These are phyloP conservation scores for Avicennia marina DNA, from an alignment of 257 asterid genomes.

Conservation along the genomic window DNA sequence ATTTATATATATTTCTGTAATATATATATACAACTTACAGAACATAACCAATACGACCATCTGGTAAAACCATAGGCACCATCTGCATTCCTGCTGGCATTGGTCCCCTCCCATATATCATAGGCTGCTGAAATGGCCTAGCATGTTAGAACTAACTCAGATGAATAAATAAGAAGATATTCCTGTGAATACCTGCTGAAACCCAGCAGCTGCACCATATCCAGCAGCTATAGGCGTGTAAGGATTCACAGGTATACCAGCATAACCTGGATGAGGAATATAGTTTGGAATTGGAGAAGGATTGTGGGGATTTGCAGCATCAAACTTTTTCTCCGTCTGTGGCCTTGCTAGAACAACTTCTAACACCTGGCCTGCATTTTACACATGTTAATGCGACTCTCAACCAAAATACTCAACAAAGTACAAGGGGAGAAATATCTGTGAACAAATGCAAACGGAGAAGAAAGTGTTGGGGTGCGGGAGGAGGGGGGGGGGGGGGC, in stretches of 20 bases:
- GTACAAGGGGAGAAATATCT: too few relatives aligned
- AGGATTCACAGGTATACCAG: constrained; percentile 69
- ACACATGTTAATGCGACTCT: constrained; percentile 8
- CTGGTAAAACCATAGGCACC: constrained; percentile 99
- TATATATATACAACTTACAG: constrained; percentile 90
- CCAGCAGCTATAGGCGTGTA: constrained; percentile 68
- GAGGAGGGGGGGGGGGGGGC: background rate
- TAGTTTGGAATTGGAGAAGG: constrained; percentile 54
- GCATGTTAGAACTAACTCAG: background rate
- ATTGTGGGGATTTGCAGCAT: constrained; percentile 48
- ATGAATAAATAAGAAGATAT: background rate
- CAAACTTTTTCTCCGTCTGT: constrained; percentile 80
- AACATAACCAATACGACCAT: constrained; percentile 95
- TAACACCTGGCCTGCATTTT: constrained; percentile 62
- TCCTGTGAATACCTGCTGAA: constrained; percentile 65
- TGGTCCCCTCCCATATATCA: constrained; percentile 95
- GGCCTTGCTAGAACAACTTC: constrained; percentile 98
- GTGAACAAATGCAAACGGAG: background rate
- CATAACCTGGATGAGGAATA: constrained; percentile 78
- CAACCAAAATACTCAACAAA: background rate
- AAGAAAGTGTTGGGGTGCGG: too few relatives aligned
- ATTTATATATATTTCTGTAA: too few relatives aligned
- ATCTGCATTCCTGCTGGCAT: constrained; percentile 99
- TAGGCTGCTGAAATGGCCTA: constrained; percentile 50
- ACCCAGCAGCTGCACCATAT: constrained; percentile 67